Evolutionary conservation across 1,284 basidiomycete genomes (phyloP), one percentile per base, ranked within the genome.

Genomic region (Rhizoctonia solani): DNA sequence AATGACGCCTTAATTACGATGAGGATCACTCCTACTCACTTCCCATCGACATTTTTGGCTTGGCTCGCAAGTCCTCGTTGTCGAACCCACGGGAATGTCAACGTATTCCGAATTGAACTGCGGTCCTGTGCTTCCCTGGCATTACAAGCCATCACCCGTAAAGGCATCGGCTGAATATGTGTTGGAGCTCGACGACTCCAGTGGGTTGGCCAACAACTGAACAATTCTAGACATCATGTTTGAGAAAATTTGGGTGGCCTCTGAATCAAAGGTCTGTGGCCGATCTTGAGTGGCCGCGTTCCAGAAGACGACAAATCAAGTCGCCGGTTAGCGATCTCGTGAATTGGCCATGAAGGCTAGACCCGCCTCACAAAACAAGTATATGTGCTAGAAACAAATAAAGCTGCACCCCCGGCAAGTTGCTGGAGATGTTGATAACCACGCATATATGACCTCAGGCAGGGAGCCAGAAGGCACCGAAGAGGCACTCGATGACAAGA

Each of bases 51-150:
- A 16, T 61, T 37, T 61, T 50, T 32, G 58, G 58, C 58, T 61
- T 61, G 58, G 46, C 58, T 16, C 58, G 25, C 34, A 47, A 13
- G 44, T 34, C 58, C 58, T 61, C 58, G 46, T 61, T 61, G 44
- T 61, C 44, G 58, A 61, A 61, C 58, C 58, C 58, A 61, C 46
- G 58, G 42, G 58, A 49, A 49, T 21, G n/a, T 23, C 32, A 46
- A 32, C 34, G 58, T 49, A 61, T 50, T 61, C 58, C 13, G 58
- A 61, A 61, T 49, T 49, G 58, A 59, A 19, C 58, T 61, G 58
- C 58, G 58, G 46, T 6, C 14, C 27, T 37, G 41, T 47, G 46
- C 46, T 61, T 61, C 58, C 46, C 50, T 58, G 44, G 16, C 32
- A 29, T 37, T 50, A 32, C 30, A 9, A 42, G 23, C 44, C 56